A percentile compares a stretch with the other conserved stretches of the same genome.
Evolutionary conservation across 2,329 filamentous ascomycete species (phyloP).

Genomic region (Talaromyces sp.): DNA sequence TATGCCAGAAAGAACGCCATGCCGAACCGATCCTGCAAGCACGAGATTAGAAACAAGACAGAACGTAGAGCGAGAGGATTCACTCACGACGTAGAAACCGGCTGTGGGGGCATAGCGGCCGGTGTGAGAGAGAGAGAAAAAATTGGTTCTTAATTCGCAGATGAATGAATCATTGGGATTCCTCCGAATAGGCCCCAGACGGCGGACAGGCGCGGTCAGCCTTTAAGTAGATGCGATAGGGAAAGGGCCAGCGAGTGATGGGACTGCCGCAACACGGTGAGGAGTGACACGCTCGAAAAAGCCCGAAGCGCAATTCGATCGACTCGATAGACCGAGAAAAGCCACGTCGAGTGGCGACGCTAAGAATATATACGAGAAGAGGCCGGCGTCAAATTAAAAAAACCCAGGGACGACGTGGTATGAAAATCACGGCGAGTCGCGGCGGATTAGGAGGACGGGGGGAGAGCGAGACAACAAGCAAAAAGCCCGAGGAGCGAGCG

Average conservation of each 20-base stretch:
- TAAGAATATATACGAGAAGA: neutral
- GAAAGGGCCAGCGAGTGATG: neutral
- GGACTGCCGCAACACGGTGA: neutral
- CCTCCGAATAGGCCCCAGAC: constrained; percentile 3
- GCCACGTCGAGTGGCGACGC: neutral
- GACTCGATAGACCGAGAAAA: neutral
- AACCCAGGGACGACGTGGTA: neutral
- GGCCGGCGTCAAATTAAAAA: neutral
- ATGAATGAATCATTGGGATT: constrained; percentile 10
- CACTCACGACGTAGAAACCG: constrained; percentile 12
- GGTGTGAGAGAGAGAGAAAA: neutral
- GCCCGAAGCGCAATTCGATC: neutral
- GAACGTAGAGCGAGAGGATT: neutral
- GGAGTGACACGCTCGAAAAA: neutral
- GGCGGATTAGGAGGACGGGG: neutral
- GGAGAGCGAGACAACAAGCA: neutral
- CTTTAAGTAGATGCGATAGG: constrained; percentile 1
- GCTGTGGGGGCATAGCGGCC: constrained; percentile 9
- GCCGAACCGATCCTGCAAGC: constrained; percentile 59
- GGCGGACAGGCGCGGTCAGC: constrained; percentile 12
- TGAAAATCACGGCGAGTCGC: neutral
- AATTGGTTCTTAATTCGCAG: neutral
- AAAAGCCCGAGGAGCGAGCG: neutral
- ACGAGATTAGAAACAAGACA: constrained; percentile 4
- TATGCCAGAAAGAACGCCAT: constrained; percentile 93